Conservation (phyloP, 306 rosid genomes). For the Quercus aquifolioides region DNA sequence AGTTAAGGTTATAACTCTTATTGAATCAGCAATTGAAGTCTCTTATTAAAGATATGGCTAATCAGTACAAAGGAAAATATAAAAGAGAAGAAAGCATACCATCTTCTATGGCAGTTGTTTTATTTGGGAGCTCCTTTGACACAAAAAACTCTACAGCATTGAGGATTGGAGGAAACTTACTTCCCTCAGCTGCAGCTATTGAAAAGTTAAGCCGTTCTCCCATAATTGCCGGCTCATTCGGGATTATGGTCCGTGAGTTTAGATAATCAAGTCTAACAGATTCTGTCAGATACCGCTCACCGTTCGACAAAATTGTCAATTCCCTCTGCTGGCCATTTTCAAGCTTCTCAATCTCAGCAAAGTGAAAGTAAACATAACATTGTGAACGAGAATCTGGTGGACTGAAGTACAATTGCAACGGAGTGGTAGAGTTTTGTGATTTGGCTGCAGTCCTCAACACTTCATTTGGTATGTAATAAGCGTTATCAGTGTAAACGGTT, state of each 20-base stretch:
- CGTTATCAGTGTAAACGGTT: background rate
- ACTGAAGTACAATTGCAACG: background rate
- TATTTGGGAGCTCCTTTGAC: background rate
- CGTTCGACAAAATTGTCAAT: no score
- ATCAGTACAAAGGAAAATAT: background rate
- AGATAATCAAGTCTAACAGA: constrained; percentile 29
- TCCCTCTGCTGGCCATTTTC: no score
- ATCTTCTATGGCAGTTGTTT: background rate
- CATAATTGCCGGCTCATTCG: background rate
- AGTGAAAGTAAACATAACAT: constrained; percentile 7
- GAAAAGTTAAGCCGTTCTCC: background rate
- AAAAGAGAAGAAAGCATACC: background rate
- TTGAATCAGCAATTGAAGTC: no score
- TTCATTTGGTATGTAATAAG: background rate
- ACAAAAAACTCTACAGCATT: constrained; percentile 40
- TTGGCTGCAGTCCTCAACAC: constrained; percentile 4
- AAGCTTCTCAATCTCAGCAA: no score
- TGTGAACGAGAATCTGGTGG: background rate
- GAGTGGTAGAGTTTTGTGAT: background rate
- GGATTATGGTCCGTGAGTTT: background rate
- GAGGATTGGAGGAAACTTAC: constrained; percentile 48
- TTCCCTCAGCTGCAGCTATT: background rate
- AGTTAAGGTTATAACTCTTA: no score
- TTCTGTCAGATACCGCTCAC: background rate
- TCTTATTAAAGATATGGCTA: no score